A percentile compares a stretch with the other conserved stretches of the same genome.
Conservation (phyloP, 2,329 filamentous ascomycete genomes). For the Exophiala xenobiotica region DNA sequence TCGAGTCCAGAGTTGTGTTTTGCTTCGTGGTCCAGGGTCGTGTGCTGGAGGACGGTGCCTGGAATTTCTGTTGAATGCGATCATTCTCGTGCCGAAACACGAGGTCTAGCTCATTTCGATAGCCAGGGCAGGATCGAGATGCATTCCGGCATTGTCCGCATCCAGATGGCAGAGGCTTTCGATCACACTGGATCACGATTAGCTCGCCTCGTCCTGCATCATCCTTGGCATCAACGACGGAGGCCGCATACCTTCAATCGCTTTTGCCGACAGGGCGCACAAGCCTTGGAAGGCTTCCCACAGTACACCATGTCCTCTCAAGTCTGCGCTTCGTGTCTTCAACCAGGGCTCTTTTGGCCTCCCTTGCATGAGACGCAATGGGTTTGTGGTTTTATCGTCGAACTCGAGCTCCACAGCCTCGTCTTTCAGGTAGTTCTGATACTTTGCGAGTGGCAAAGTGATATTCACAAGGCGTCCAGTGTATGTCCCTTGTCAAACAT, state of each 20-base stretch:
- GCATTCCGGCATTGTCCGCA: conserved; percentile 64
- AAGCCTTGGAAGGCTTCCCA: conserved; percentile 47
- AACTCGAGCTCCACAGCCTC: no score
- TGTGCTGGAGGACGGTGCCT: neutral
- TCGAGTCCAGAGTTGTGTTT: neutral
- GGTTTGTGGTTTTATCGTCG: no score
- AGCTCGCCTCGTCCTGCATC: neutral
- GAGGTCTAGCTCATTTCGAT: conserved; percentile 62
- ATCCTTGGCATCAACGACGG: neutral
- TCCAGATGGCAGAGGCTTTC: conserved; percentile 56
- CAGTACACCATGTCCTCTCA: conserved; percentile 49
- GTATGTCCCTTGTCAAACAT: no score
- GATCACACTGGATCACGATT: conserved; percentile 54
- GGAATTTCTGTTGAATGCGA: conserved; percentile 8
- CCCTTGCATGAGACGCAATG: no score
- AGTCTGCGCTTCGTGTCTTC: no score
- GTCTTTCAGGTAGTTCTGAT: no score
- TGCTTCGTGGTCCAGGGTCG: neutral
- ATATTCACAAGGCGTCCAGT: no score
- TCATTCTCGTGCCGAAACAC: conserved; percentile 67
- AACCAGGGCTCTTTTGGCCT: no score
- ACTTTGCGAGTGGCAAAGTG: no score
- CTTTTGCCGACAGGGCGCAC: conserved; percentile 43
- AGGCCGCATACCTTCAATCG: conserved; percentile 47
- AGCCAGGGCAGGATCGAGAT: conserved; percentile 61